These are phyloP conservation scores for Heteromeles arbutifolia DNA, from an alignment of 306 rosid genomes.

Conservation along the genomic window DNA sequence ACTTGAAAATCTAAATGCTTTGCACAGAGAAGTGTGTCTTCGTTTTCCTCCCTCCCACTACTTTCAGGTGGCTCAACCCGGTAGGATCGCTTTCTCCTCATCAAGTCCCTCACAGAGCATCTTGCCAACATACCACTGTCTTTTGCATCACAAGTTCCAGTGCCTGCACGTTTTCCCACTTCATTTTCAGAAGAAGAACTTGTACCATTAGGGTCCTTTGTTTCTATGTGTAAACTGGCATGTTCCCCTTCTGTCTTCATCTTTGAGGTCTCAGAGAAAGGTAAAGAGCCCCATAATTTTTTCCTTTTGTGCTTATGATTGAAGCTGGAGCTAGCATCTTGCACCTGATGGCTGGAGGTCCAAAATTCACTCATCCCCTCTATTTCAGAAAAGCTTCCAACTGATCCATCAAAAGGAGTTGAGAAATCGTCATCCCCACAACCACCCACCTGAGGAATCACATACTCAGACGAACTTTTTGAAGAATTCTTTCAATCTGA, in stretches of 20 bases:
- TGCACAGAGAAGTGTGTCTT: slow-evolving; percentile 22
- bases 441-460: slow-evolving; percentile 68
- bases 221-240: slow-evolving; percentile 19
- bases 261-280: slow-evolving; percentile 36
- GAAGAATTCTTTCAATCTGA: slow-evolving; percentile 22
- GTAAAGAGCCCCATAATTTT: slow-evolving; percentile 65
- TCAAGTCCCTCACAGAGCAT: slow-evolving; percentile 77
- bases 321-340: slow-evolving; percentile 27
- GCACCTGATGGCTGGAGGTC: slow-evolving; percentile 28
- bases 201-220: slow-evolving; percentile 23
- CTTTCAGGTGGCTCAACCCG: slow-evolving; percentile 40
- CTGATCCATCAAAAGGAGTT: slow-evolving; percentile 39
- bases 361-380: slow-evolving; percentile 26
- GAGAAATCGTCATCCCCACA: slow-evolving; percentile 43
- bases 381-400: slow-evolving; percentile 32
- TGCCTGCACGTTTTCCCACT: slow-evolving; percentile 13
- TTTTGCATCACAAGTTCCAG: slow-evolving; percentile 24
- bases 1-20: slow-evolving; percentile 26
- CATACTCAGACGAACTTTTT: slow-evolving; percentile 26
- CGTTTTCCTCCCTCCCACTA: slow-evolving; percentile 32
- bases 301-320: slow-evolving; percentile 35
- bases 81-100: slow-evolving; percentile 71
- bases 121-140: slow-evolving; percentile 28
- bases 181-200: slow-evolving; percentile 22
- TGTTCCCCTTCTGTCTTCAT: slow-evolving; percentile 19